These are phyloP conservation scores for Alternaria brassicae DNA, from an alignment of 2,329 filamentous ascomycete genomes.

Conservation along the genomic window DNA sequence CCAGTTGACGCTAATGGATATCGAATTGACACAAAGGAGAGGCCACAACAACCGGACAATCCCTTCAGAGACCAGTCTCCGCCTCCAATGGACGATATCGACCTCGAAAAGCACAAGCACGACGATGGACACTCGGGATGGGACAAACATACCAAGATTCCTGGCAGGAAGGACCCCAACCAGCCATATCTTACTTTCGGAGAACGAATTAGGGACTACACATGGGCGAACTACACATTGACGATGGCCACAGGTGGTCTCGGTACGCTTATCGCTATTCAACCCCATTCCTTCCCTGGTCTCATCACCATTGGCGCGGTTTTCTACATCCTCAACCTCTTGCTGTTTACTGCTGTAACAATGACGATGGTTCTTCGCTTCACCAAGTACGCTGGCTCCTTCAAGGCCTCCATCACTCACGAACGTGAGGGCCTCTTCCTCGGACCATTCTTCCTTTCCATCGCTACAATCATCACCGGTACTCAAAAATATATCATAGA, in stretches of 20 bases:
- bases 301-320: slow-evolving; percentile 60
- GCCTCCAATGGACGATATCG: slow-evolving; percentile 28
- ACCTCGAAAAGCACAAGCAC: slow-evolving; percentile 42
- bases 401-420: slow-evolving; percentile 57
- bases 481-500: slow-evolving; percentile 50
- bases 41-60: slow-evolving; percentile 25
- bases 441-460: slow-evolving; percentile 52
- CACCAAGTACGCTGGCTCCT: slow-evolving; percentile 52
- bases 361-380: slow-evolving; percentile 54
- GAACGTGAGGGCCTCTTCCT: slow-evolving; percentile 61
- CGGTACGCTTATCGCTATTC: slow-evolving; percentile 52
- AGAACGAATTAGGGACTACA: slow-evolving; percentile 51
- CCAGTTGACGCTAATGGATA: slow-evolving; percentile 36
- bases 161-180: slow-evolving; percentile 43
- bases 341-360: slow-evolving; percentile 52
- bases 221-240: slow-evolving; percentile 58
- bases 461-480: slow-evolving; percentile 53
- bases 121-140: slow-evolving; percentile 25
- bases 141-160: slow-evolving; percentile 36
- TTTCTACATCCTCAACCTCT: slow-evolving; percentile 60
- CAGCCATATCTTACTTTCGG: slow-evolving; percentile 41
- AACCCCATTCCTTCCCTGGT: slow-evolving; percentile 57
- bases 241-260: slow-evolving; percentile 60
- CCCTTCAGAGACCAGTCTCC: slow-evolving; percentile 27
- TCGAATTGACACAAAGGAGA: slow-evolving; percentile 35